These are phyloP conservation scores for Agroathelia rolfsii DNA, from an alignment of 1,284 basidiomycete species.

Conservation along the genomic window DNA sequence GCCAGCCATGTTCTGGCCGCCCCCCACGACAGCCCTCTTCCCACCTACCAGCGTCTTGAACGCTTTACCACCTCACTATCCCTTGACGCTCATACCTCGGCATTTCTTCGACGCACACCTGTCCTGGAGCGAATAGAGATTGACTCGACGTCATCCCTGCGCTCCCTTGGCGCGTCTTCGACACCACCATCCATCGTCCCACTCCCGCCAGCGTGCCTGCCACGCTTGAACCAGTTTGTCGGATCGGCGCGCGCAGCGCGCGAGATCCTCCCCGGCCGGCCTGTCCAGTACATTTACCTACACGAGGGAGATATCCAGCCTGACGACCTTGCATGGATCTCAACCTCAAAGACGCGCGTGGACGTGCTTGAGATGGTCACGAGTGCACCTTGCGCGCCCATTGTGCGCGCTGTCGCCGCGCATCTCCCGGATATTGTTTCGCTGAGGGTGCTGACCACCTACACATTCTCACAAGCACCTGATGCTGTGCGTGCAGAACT, in stretches of 20 bases:
- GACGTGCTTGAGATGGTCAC: constrained; percentile 36
- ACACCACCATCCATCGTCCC: not conserved
- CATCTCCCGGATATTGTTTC: constrained; percentile 39
- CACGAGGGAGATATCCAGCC: constrained; percentile 44
- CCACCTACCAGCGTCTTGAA: constrained; percentile 34
- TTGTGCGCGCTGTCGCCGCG: constrained; percentile 34
- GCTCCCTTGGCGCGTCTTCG: constrained; percentile 15
- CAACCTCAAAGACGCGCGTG: constrained; percentile 34
- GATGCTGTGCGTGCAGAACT: constrained; percentile 29
- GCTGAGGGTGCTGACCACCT: constrained; percentile 43
- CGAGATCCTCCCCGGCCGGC: constrained; percentile 49
- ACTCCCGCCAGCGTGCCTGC: constrained; percentile 31
- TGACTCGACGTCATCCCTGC: constrained; percentile 22
- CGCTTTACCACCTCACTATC: constrained; percentile 49
- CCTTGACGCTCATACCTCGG: constrained; percentile 42
- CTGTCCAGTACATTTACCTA: constrained; percentile 51
- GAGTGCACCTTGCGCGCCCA: constrained; percentile 30
- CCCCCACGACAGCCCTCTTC: constrained; percentile 8
- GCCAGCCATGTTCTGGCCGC: constrained; percentile 41
- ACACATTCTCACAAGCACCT: constrained; percentile 34
- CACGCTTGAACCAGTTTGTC: constrained; percentile 44
- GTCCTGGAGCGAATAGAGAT: constrained; percentile 45
- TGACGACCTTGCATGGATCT: constrained; percentile 38
- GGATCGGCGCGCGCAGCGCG: constrained; percentile 47
- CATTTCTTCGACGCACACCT: constrained; percentile 45